Evolutionary conservation across 495 filamentous ascomycete genomes (phyloP).

Genomic region (Neurospora pannonica): DNA sequence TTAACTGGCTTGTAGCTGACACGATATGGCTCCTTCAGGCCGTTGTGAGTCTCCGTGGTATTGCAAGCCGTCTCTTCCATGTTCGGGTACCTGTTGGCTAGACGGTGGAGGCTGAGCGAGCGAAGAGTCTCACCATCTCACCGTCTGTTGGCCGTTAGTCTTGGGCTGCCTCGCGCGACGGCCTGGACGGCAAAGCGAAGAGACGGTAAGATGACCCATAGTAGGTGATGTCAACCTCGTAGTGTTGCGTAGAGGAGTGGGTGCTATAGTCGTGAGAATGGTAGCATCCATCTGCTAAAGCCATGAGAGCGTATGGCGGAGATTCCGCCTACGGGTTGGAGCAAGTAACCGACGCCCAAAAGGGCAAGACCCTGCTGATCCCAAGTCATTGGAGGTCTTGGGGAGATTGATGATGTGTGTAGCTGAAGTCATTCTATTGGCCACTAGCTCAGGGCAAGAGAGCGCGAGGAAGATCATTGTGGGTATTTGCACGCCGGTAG

Average conservation of each 20-base stretch:
- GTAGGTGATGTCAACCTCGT: not conserved
- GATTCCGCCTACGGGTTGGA: not conserved
- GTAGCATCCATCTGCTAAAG: not conserved
- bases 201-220: not conserved
- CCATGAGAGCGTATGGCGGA: not conserved
- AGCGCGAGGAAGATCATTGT: not conserved
- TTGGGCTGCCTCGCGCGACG: constrained; percentile 16
- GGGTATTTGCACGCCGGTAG: not conserved
- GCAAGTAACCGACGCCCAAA: not conserved
- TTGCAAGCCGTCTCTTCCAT: not conserved
- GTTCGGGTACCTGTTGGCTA: not conserved
- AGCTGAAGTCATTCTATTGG: constrained; percentile 22
- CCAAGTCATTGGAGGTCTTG: constrained; percentile 14
- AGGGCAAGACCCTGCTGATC: constrained; percentile 25
- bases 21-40: constrained; percentile 13
- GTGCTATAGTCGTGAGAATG: not conserved
- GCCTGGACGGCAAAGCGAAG: not conserved
- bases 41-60: not conserved
- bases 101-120: not conserved
- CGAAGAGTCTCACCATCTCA: not conserved
- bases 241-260: not conserved
- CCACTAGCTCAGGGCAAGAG: not conserved
- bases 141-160: constrained; percentile 1
- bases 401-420: not conserved
- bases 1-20: constrained; percentile 18